These are phyloP conservation scores for Aureobasidium sp. DNA, from an alignment of 2,329 filamentous ascomycete genomes.

Conservation along the genomic window DNA sequence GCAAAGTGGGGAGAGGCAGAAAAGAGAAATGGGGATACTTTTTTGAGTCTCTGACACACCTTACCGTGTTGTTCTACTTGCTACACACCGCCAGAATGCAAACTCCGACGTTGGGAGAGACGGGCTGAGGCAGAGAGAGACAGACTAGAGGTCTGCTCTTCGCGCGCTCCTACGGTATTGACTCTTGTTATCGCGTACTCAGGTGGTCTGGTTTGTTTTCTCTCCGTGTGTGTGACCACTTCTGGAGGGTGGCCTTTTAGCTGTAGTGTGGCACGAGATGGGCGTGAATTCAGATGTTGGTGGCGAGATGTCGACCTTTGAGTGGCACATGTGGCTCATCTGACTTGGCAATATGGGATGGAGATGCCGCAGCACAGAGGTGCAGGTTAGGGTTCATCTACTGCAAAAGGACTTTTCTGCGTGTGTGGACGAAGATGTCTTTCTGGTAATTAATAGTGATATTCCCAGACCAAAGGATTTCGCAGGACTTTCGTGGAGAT, in stretches of 20 bases:
- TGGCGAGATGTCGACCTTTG: background rate
- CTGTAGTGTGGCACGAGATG: background rate
- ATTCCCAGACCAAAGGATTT: background rate
- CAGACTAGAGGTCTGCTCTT: background rate
- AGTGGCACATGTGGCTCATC: background rate
- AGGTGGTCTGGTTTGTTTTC: no score
- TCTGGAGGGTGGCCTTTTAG: background rate
- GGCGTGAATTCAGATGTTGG: background rate
- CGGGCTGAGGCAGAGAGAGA: background rate
- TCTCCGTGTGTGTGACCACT: background rate
- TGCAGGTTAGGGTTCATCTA: background rate
- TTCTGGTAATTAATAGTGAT: background rate
- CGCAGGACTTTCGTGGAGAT: no score
- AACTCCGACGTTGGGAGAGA: no score
- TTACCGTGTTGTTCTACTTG: background rate
- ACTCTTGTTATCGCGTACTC: background rate
- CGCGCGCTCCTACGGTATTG: background rate
- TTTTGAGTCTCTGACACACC: background rate
- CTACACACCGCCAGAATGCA: background rate
- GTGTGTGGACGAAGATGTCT: background rate
- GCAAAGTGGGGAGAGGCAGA: no score
- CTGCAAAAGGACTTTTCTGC: no score
- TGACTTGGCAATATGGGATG: background rate
- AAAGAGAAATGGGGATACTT: background rate
- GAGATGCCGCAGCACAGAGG: background rate